Conservation (phyloP, 179 eudicot species). For the Kewa caespitosa region DNA sequence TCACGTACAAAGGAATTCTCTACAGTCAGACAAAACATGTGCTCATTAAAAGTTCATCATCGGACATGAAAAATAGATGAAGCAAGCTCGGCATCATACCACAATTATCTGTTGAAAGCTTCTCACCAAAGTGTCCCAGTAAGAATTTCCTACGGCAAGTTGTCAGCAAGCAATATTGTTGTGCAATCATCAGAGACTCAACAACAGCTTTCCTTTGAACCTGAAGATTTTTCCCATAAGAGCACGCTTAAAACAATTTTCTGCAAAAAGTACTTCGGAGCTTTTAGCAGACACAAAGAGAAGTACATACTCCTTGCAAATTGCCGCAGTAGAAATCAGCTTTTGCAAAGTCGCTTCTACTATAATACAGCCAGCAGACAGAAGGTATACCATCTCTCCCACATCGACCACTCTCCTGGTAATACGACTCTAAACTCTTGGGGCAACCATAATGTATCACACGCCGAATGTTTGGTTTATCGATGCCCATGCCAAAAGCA, state of each 20-base stretch:
- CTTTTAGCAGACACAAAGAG: neutral
- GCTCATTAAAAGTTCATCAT: neutral
- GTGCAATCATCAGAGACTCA: constrained; percentile 70
- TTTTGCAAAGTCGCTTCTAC: constrained; percentile 66
- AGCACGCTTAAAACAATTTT: neutral
- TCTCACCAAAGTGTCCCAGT: constrained; percentile 77
- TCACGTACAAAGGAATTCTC: neutral
- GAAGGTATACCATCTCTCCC: constrained; percentile 91
- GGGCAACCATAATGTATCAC: constrained; percentile 93
- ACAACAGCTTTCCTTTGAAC: constrained; percentile 75
- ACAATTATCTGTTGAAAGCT: constrained; percentile 48
- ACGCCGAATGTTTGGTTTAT: constrained; percentile 76
- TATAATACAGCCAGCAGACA: constrained; percentile 72
- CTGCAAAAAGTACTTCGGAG: constrained; percentile 7
- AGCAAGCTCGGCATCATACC: constrained; percentile 39
- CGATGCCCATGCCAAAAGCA: constrained; percentile 98
- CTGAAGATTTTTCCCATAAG: constrained; percentile 22
- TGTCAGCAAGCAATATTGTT: constrained; percentile 63
- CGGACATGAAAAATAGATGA: neutral
- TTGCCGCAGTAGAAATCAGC: constrained; percentile 77
- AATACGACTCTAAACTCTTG: constrained; percentile 84
- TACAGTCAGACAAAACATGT: neutral
- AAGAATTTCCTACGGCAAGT: constrained; percentile 76
- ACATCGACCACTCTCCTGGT: constrained; percentile 95
- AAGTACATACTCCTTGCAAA: constrained; percentile 50